Evolutionary conservation across 2,329 filamentous ascomycete species (phyloP).

Genomic region (Helicocarpus griseus): DNA sequence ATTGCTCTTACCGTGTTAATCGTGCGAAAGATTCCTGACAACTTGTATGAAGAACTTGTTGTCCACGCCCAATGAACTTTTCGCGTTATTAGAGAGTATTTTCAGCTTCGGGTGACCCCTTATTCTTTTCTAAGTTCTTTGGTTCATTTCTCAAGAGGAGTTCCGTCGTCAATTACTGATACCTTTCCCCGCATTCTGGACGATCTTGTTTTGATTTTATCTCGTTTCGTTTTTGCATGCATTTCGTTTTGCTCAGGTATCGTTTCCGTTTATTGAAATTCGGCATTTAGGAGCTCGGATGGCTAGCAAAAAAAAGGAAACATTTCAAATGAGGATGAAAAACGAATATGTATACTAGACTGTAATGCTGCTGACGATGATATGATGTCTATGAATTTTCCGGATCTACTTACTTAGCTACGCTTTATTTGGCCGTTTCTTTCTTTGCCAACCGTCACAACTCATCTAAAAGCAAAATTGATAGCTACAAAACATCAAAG

Average conservation of each 20-base stretch:
- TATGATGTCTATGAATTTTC: neutral
- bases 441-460: neutral
- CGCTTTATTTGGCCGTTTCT: neutral
- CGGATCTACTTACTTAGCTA: neutral
- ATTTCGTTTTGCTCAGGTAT: neutral
- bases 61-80: constrained; percentile 55
- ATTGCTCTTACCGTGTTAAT: constrained; percentile 78
- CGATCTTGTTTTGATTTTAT: neutral
- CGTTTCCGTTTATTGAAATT: neutral
- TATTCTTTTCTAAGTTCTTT: neutral
- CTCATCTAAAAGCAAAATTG: neutral
- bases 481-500: neutral
- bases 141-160: neutral
- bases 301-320: neutral
- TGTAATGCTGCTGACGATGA: neutral
- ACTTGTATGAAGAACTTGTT: constrained; percentile 84
- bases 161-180: neutral
- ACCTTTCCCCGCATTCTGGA: neutral
- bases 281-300: neutral
- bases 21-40: constrained; percentile 79
- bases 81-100: neutral
- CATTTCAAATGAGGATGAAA: neutral
- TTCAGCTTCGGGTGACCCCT: neutral
- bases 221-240: neutral
- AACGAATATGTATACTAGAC: neutral